phyloP scores from a whole-genome alignment of 2,329 filamentous ascomycete species.

The Alternaria burnsii region DNA sequence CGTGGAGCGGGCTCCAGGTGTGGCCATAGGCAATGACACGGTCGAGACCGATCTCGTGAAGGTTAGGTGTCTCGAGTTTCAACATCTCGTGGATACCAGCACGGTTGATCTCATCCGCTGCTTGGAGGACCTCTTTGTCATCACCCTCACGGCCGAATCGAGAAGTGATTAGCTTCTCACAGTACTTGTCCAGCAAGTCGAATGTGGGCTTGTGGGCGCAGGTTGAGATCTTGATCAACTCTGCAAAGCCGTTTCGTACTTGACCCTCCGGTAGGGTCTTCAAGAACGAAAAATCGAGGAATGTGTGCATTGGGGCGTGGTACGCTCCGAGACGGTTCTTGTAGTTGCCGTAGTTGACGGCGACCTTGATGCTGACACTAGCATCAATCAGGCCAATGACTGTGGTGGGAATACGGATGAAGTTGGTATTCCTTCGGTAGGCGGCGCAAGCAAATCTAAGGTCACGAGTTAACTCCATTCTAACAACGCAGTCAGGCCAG shows the following conservation, averaged over 20 bases:
- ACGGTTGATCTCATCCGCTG: slow-evolving; percentile 73
- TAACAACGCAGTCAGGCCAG: slow-evolving; percentile 51
- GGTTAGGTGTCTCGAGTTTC: slow-evolving; percentile 75
- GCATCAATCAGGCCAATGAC: slow-evolving; percentile 80
- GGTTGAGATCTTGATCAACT: slow-evolving; percentile 78
- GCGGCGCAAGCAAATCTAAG: slow-evolving; percentile 67
- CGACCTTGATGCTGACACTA: slow-evolving; percentile 80
- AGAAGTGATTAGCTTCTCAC: slow-evolving; percentile 71
- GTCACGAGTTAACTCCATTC: slow-evolving; percentile 30
- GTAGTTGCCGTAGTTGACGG: slow-evolving; percentile 78
- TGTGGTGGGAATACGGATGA: slow-evolving; percentile 76
- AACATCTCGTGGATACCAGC: slow-evolving; percentile 77
- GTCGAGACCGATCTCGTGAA: slow-evolving; percentile 77
- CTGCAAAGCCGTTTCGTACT: slow-evolving; percentile 77
- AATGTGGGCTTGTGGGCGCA: slow-evolving; percentile 73
- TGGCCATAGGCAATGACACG: slow-evolving; percentile 78
- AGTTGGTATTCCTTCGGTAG: slow-evolving; percentile 77
- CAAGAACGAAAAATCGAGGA: slow-evolving; percentile 78
- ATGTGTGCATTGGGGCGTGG: slow-evolving; percentile 75
- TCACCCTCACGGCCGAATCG: slow-evolving; percentile 70
- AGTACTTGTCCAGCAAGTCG: slow-evolving; percentile 72
- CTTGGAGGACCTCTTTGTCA: slow-evolving; percentile 65
- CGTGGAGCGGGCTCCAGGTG: slow-evolving; percentile 77
- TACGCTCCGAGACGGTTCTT: slow-evolving; percentile 79
- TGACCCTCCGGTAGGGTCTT: slow-evolving; percentile 72